Conservation (phyloP, 2,329 filamentous ascomycete genomes). For the Aureobasidium subglaciale region DNA sequence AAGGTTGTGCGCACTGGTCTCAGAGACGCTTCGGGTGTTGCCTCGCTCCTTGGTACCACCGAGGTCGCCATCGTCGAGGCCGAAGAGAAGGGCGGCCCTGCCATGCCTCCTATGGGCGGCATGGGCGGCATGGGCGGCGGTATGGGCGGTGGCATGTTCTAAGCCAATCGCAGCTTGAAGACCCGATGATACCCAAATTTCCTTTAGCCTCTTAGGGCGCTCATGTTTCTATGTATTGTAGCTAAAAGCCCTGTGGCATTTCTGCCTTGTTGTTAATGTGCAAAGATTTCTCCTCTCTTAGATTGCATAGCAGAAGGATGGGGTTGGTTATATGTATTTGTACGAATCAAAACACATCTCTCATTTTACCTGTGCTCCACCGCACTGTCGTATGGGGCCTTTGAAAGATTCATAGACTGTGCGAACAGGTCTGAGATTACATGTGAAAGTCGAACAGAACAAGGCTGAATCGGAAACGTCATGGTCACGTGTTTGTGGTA, state of each 20-base stretch:
- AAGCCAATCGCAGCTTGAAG: conserved; percentile 26
- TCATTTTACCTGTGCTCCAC: background rate
- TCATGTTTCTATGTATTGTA: conserved; percentile 14
- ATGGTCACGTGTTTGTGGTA: conserved; percentile 5
- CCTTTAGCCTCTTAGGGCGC: conserved; percentile 6
- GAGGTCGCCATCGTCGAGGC: conserved; percentile 97
- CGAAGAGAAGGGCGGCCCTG: conserved; percentile 77
- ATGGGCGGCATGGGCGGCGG: conserved; percentile 60
- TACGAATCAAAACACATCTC: background rate
- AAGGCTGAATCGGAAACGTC: background rate
- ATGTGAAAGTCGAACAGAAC: background rate
- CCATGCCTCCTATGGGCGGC: conserved; percentile 50
- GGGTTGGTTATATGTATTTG: background rate
- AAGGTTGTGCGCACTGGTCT: conserved; percentile 98
- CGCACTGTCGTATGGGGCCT: too few species aligned
- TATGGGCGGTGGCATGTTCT: conserved; percentile 62
- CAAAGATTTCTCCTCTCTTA: conserved; percentile 14
- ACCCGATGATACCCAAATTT: conserved; percentile 16
- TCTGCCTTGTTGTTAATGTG: conserved; percentile 15
- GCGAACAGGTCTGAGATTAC: background rate
- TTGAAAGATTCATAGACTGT: too few species aligned
- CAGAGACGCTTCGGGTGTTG: conserved; percentile 89
- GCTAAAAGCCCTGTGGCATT: conserved; percentile 13
- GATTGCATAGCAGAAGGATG: background rate
- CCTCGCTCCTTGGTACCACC: conserved; percentile 92